Base-by-base conservation (phyloP, 2,329 filamentous ascomycete species). In the Monilinia fructigena region DNA sequence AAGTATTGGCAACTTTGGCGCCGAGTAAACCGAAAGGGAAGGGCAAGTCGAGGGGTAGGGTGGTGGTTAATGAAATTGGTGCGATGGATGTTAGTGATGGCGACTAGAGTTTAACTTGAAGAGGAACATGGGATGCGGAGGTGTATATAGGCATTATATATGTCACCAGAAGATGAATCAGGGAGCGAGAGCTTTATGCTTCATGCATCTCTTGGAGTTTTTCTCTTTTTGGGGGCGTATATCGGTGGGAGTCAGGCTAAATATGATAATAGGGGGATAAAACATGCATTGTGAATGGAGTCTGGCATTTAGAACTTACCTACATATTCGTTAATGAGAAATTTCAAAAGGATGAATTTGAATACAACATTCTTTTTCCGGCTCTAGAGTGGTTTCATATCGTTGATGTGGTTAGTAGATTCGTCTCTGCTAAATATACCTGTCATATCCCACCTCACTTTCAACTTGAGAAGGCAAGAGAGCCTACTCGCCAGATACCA, bases 41-140 rank as follows among this genome's bases (percentile, higher is more conserved):
- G 73, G 79, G 76, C 67, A 79, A 74, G 67, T 78, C 64, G 69
- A 79, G 68, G 76, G 76, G 62, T 70, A 78, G 70, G 75, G 78
- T 69, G 75, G 77, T 70, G 64, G 68, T 73, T 66, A 72, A 69
- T 20, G 72, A 74, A 55, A 78, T 76, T 64, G 82, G 80, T 69
- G 81, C 84, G 76, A 81, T 87, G 78, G 84, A 85, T 54, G 79
- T 85, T 79, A 83, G 82, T 67, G 85, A 86, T 72, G 83, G 83
- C 64, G 83, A 85, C 56, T 74, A 66, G 70, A 60, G 58, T 58
- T 48, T 28, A 31, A n/a, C 18, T 60, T 61, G 6, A 14, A 10
- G 31, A 8, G 26, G 12, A 31, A 18, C 10, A 11, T n/a, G 26
- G n/a, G 12, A 31, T 18, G 23, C 50, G 18, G 6, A 20, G 4